Evolutionary conservation across 495 filamentous ascomycete species (phyloP).

Genomic region (Xylaria scruposa): DNA sequence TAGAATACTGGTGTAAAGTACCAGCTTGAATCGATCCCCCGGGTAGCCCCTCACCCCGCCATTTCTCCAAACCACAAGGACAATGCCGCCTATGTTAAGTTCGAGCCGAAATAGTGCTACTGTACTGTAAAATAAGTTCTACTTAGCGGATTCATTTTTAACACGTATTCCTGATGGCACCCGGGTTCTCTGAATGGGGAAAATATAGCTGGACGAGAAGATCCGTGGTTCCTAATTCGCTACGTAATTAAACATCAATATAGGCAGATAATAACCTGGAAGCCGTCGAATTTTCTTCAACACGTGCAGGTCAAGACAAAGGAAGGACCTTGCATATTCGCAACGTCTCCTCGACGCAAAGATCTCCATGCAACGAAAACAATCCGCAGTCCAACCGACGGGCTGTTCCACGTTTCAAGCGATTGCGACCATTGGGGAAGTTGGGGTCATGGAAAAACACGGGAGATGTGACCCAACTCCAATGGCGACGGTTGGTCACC

Average conservation of each 20-base stretch:
- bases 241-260: conserved; percentile 9
- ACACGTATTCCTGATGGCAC: neutral
- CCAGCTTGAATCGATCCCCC: neutral
- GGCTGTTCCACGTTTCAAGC: conserved; percentile 11
- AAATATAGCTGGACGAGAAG: neutral
- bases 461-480: conserved; percentile 17
- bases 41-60: conserved; percentile 18
- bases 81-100: neutral
- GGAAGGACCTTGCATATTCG: conserved; percentile 23
- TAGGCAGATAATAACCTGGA: conserved; percentile 8
- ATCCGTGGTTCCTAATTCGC: conserved; percentile 1
- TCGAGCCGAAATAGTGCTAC: neutral
- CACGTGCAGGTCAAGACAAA: neutral
- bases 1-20: neutral
- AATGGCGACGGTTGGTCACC: neutral
- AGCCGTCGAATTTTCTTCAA: conserved; percentile 17
- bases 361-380: conserved; percentile 29
- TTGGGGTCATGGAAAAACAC: conserved; percentile 28
- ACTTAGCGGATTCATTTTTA: neutral
- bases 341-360: conserved; percentile 9
- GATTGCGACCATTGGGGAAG: conserved; percentile 9
- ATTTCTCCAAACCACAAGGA: neutral
- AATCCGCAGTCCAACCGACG: conserved; percentile 5
- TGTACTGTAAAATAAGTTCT: neutral
- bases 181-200: neutral